phyloP scores from a whole-genome alignment of 2,329 filamentous ascomycete genomes.

The Cercospora zeina region DNA sequence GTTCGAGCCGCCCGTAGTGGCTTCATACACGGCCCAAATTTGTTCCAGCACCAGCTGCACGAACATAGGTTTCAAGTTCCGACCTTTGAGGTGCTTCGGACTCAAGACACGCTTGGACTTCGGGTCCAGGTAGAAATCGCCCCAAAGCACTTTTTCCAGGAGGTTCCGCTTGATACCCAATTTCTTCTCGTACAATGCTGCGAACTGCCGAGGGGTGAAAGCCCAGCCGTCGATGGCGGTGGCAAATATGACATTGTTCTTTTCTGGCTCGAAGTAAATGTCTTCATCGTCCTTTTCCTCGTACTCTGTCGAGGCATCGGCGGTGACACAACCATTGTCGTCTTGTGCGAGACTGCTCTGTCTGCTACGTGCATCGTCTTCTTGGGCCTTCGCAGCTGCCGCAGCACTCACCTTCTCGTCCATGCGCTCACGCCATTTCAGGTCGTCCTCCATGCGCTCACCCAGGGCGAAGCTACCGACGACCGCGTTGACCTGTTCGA shows the following conservation, averaged over 20 bases:
- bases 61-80: conserved; percentile 92
- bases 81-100: conserved; percentile 87
- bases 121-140: conserved; percentile 92
- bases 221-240: conserved; percentile 99
- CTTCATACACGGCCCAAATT: conserved; percentile 93
- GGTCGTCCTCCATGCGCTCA: conserved; percentile 96
- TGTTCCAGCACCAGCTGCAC: conserved; percentile 94
- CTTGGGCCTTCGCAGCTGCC: conserved; percentile 43
- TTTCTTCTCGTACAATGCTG: conserved; percentile 91
- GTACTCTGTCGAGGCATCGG: conserved; percentile 60
- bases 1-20: conserved; percentile 77
- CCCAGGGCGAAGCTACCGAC: conserved; percentile 97
- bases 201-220: conserved; percentile 94
- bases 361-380: conserved; percentile 38
- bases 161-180: conserved; percentile 85
- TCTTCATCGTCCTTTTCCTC: conserved; percentile 94
- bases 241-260: conserved; percentile 98
- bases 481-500: conserved; percentile 96
- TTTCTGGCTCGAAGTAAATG: conserved; percentile 96
- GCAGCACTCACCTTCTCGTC: conserved; percentile 79
- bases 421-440: conserved; percentile 91
- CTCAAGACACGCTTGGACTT: conserved; percentile 94
- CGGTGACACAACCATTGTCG: conserved; percentile 51
- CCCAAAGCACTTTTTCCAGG: conserved; percentile 94
- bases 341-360: conserved; percentile 57